Percentiles rank a stretch among this genome's conserved stretches.
Evolutionary conservation across 768 basidiomycete species (phyloP).

Genomic region (Lentinula edodes): DNA sequence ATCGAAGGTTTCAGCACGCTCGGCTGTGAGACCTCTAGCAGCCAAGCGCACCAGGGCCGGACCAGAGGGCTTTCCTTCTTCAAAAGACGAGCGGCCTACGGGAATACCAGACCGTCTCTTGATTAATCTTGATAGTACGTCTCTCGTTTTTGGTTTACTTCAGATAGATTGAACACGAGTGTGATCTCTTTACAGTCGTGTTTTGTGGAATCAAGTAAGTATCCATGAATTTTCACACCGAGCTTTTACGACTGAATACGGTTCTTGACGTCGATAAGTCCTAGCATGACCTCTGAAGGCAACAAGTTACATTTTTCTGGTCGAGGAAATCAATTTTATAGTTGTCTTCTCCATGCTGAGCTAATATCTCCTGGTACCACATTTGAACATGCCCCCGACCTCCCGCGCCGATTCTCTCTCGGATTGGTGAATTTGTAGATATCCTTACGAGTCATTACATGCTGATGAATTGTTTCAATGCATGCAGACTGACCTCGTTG

Average conservation of each 20-base stretch:
- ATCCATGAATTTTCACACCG: too few species aligned
- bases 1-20: too few species aligned
- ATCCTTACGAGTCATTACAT: too few species aligned
- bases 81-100: too few species aligned
- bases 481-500: not conserved
- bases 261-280: not conserved
- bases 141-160: not conserved
- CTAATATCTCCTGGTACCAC: not conserved
- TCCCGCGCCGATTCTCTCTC: not conserved
- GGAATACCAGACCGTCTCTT: not conserved
- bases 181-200: not conserved
- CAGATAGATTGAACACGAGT: too few species aligned
- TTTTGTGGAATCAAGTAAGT: slow-evolving; percentile 3
- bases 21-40: not conserved
- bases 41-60: not conserved
- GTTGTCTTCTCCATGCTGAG: not conserved
- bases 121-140: not conserved
- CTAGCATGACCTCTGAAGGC: not conserved
- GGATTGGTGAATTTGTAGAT: not conserved
- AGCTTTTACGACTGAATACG: too few species aligned
- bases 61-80: too few species aligned
- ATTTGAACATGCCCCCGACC: not conserved
- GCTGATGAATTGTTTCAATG: too few species aligned
- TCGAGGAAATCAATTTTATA: not conserved
- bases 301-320: not conserved